phyloP scores from a whole-genome alignment of 139 green algal genomes.

The Desmodesmus armatus region DNA sequence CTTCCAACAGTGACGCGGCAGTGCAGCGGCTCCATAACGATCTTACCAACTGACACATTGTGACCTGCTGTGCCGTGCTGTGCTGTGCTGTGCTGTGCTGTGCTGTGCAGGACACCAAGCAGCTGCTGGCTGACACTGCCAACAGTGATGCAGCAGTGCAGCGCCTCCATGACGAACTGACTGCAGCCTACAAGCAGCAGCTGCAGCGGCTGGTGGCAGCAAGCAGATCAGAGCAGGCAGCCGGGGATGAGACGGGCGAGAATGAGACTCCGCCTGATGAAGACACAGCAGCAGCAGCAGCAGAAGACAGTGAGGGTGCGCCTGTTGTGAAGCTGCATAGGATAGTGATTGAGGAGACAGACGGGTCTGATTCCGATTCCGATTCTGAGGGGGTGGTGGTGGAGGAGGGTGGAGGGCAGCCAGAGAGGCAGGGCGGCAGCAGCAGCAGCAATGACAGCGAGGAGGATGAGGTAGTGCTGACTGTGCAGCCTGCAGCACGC shows the following conservation, averaged over 20 bases:
- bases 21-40: no score
- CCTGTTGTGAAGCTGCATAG: not conserved
- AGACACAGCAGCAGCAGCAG: constrained; percentile 4
- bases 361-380: constrained; percentile 9
- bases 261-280: not conserved
- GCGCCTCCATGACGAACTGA: not conserved
- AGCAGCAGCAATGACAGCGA: not conserved
- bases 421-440: not conserved
- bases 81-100: not conserved
- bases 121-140: constrained; percentile 25
- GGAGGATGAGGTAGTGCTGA: not conserved
- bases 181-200: constrained; percentile 8
- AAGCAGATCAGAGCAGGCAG: not conserved
- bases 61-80: no score
- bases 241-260: not conserved
- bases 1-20: no score
- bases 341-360: constrained; percentile 40
- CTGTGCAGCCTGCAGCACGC: not conserved
- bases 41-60: no score
- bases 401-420: not conserved
- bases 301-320: not conserved
- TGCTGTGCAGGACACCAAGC: constrained; percentile 20
- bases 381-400: not conserved
- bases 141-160: not conserved
- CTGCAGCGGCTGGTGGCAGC: not conserved